phyloP scores from a whole-genome alignment of 805 yeast species.

The Ogataea populi-albae region DNA sequence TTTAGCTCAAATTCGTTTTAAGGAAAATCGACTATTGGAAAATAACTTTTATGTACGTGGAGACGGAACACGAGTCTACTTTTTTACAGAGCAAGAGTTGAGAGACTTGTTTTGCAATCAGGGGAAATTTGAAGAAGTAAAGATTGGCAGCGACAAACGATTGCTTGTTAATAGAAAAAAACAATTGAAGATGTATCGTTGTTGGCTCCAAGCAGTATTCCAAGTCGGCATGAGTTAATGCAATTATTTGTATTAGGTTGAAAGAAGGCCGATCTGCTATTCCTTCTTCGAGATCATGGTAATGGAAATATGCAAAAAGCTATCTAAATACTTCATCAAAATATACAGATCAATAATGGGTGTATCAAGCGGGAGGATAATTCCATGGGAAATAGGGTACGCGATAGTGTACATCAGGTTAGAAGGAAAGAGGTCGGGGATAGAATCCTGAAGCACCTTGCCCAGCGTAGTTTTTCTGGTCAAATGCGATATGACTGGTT shows the following conservation, averaged over 20 bases:
- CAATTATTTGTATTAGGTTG: not conserved
- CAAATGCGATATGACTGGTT: conserved; percentile 26
- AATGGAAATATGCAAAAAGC: conserved; percentile 57
- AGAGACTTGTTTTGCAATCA: conserved; percentile 63
- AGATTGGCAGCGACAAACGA: conserved; percentile 87
- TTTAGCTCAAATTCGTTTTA: conserved; percentile 91
- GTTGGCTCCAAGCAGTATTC: conserved; percentile 95
- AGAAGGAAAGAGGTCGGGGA: conserved; percentile 49
- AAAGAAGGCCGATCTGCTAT: not conserved
- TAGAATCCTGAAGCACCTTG: conserved; percentile 34
- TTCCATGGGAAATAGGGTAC: conserved; percentile 54
- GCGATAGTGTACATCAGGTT: conserved; percentile 36
- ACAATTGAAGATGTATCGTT: conserved; percentile 90
- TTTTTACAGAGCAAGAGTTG: conserved; percentile 92
- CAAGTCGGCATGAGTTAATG: conserved; percentile 27
- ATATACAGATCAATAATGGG: conserved; percentile 46
- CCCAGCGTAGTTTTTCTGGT: conserved; percentile 34
- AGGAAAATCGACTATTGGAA: conserved; percentile 78
- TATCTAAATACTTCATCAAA: conserved; percentile 53
- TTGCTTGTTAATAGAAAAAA: conserved; percentile 88
- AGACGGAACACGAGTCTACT: conserved; percentile 96
- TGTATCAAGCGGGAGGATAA: conserved; percentile 42
- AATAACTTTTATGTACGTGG: conserved; percentile 96
- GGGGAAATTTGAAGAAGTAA: conserved; percentile 58
- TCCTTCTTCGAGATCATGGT: conserved; percentile 30